phyloP scores from a whole-genome alignment of 2,329 filamentous ascomycete genomes.

The Ophiostoma quercus region DNA sequence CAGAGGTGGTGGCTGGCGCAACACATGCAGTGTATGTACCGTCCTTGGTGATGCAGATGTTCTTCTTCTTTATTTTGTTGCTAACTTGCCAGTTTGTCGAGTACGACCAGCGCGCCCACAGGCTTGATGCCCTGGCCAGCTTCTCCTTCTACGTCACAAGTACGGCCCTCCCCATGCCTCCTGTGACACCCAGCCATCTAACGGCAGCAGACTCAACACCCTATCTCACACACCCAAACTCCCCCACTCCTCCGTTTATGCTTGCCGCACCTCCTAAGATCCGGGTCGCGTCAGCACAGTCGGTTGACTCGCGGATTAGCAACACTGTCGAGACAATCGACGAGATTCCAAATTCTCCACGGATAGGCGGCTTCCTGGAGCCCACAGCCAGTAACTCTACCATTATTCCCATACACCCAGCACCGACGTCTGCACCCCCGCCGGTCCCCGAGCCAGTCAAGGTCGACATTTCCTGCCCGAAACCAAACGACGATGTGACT shows the following conservation, averaged over 20 bases:
- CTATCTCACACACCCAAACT: conserved; percentile 47
- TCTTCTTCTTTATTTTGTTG: background rate
- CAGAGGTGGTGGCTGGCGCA: conserved; percentile 86
- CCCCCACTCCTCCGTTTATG: conserved; percentile 67
- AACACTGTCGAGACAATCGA: conserved; percentile 63
- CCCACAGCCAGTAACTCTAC: conserved; percentile 24
- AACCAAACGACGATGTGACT: conserved; percentile 78
- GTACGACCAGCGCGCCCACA: conserved; percentile 89
- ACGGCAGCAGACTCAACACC: conserved; percentile 38
- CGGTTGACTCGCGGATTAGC: conserved; percentile 75
- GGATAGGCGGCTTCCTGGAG: conserved; percentile 27
- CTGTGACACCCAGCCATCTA: conserved; percentile 10
- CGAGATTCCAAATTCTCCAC: conserved; percentile 55
- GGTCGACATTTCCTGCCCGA: conserved; percentile 80
- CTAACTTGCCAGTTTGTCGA: conserved; percentile 70
- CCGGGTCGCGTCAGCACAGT: conserved; percentile 80
- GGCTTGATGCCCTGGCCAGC: conserved; percentile 78
- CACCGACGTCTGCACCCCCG: conserved; percentile 17
- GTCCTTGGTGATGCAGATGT: background rate
- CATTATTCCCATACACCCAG: conserved; percentile 28
- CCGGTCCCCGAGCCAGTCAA: conserved; percentile 55
- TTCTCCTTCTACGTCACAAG: conserved; percentile 96
- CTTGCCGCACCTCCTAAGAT: conserved; percentile 68
- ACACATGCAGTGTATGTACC: conserved; percentile 75
- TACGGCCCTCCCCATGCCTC: conserved; percentile 33